Percentiles rank a stretch among this genome's conserved stretches.
These are phyloP conservation scores for Trypanosomatidae sp. DNA, from an alignment of 208 protist species.

Conservation along the genomic window DNA sequence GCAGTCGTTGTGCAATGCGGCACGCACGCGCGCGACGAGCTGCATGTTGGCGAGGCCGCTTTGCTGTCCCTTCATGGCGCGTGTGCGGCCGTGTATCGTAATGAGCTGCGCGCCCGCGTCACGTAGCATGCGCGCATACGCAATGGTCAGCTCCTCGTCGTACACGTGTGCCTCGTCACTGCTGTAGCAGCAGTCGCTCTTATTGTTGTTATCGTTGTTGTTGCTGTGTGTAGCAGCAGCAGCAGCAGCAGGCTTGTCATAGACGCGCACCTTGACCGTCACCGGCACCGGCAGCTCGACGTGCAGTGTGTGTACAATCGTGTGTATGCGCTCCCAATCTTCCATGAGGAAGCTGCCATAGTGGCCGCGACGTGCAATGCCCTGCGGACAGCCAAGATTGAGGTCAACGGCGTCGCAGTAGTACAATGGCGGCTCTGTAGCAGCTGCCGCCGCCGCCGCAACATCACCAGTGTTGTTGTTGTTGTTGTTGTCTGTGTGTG, in stretches of 20 bases:
- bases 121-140: conserved; percentile 76
- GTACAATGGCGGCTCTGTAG: conserved; percentile 9
- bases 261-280: conserved; percentile 88
- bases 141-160: conserved; percentile 64
- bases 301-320: conserved; percentile 64
- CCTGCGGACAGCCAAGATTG: conserved; percentile 90
- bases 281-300: conserved; percentile 84
- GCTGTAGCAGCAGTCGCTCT: background rate
- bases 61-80: conserved; percentile 68
- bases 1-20: conserved; percentile 13
- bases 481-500: background rate
- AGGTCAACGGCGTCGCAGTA: conserved; percentile 83
- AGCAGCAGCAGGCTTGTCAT: conserved; percentile 10
- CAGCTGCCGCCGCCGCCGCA: background rate
- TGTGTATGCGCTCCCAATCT: conserved; percentile 70
- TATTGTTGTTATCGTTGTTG: conserved; percentile 1
- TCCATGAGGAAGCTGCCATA: conserved; percentile 91
- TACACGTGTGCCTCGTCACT: conserved; percentile 5
- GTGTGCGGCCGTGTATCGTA: conserved; percentile 78
- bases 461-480: background rate
- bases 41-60: conserved; percentile 53
- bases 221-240: background rate
- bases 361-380: conserved; percentile 81
- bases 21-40: conserved; percentile 39
- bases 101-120: conserved; percentile 73